Evolutionary conservation across 805 yeast species (phyloP).

Genomic region (Lipomyces mesembrius): DNA sequence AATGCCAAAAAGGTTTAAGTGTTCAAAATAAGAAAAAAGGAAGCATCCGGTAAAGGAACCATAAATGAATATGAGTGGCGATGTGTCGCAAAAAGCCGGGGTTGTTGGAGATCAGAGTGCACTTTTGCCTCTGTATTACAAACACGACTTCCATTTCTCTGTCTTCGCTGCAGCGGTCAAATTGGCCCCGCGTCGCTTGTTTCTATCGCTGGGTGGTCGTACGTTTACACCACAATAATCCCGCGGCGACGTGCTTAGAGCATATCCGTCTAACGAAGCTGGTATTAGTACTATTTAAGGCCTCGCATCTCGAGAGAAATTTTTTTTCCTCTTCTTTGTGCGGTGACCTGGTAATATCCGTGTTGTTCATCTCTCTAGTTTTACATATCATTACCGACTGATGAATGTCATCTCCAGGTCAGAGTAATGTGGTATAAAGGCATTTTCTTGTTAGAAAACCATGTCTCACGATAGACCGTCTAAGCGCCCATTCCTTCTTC

Average conservation of each 20-base stretch:
- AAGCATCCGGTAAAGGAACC: not conserved
- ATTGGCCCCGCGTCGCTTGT: not conserved
- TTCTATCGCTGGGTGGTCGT: not conserved
- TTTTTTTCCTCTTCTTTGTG: slow-evolving; percentile 28
- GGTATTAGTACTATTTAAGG: not conserved
- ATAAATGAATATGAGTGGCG: not conserved
- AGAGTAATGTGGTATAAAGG: slow-evolving; percentile 19
- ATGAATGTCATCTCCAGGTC: slow-evolving; percentile 38
- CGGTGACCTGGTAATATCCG: slow-evolving; percentile 37
- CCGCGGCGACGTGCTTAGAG: not conserved
- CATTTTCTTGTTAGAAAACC: not conserved
- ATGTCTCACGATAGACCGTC: slow-evolving; percentile 30
- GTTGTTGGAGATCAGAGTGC: not conserved
- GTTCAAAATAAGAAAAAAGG: not conserved
- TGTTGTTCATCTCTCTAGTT: slow-evolving; percentile 36
- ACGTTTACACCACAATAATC: not conserved
- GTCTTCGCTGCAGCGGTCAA: not conserved
- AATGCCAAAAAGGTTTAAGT: not conserved
- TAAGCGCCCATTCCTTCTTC: slow-evolving; percentile 34
- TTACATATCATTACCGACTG: slow-evolving; percentile 27
- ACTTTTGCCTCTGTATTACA: not conserved
- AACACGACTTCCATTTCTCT: not conserved
- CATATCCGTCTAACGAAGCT: not conserved
- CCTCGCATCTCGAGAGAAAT: not conserved
- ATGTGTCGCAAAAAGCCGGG: not conserved